phyloP scores from a whole-genome alignment of 352 stramenopile genomes.

The Globisporangium polare region DNA sequence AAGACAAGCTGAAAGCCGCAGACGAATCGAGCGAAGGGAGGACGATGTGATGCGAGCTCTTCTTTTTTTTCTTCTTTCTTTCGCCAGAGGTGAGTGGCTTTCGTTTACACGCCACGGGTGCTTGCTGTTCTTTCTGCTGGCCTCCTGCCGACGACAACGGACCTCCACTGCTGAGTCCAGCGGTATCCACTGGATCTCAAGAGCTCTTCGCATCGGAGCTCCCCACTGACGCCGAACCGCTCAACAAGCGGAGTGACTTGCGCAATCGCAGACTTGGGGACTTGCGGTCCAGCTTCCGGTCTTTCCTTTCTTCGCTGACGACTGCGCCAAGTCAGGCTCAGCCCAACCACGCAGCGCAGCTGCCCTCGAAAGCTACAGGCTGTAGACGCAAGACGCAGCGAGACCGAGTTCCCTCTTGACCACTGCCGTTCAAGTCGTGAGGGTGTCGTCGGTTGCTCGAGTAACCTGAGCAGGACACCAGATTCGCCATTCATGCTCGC shows the following conservation, averaged over 20 bases:
- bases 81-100: neutral
- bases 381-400: too few species aligned
- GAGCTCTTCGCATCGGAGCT: neutral
- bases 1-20: neutral
- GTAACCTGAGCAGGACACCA: too few species aligned
- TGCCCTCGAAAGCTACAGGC: too few species aligned
- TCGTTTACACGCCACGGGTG: neutral
- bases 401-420: too few species aligned
- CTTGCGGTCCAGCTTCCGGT: too few species aligned
- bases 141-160: neutral
- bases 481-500: too few species aligned
- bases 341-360: too few species aligned
- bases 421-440: too few species aligned
- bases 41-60: neutral
- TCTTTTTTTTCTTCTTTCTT: neutral
- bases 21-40: neutral
- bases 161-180: neutral
- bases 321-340: too few species aligned
- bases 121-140: neutral
- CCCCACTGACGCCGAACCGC: neutral
- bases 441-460: too few species aligned
- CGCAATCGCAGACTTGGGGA: neutral
- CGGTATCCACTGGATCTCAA: neutral
- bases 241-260: neutral
- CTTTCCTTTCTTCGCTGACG: too few species aligned